phyloP scores from a whole-genome alignment of 192 early-diverging fungal genomes.

The Rhizoclosmatium globosum region DNA sequence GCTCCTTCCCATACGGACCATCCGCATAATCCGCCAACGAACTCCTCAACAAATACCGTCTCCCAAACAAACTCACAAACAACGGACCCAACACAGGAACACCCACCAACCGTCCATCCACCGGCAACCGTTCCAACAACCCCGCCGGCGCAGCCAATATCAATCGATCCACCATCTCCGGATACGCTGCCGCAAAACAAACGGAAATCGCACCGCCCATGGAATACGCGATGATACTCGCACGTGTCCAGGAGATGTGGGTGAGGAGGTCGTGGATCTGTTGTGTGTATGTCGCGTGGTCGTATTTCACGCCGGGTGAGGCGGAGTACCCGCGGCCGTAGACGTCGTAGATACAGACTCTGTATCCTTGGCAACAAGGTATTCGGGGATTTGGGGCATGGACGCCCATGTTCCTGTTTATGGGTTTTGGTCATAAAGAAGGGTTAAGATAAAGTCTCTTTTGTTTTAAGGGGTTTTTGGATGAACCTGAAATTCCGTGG shows the following conservation, averaged over 20 bases:
- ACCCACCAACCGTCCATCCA: neutral
- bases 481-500: neutral
- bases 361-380: neutral
- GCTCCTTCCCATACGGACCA: neutral
- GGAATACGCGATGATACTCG: conserved; percentile 9
- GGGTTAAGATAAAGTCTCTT: neutral
- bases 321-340: conserved; percentile 18
- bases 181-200: conserved; percentile 16
- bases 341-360: conserved; percentile 18
- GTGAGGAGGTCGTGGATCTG: conserved; percentile 22
- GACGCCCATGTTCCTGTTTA: conserved; percentile 32
- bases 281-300: neutral
- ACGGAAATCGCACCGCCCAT: conserved; percentile 23
- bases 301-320: conserved; percentile 23
- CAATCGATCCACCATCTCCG: conserved; percentile 6
- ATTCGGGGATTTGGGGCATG: conserved; percentile 15
- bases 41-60: neutral
- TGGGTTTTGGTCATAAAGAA: neutral
- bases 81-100: conserved; percentile 15
- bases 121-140: neutral
- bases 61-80: neutral
- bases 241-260: conserved; percentile 14
- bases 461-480: neutral
- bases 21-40: neutral
- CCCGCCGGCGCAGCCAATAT: conserved; percentile 24